Conservation (phyloP, 441 rosid genomes). For the Pelargonium hybrid region DNA sequence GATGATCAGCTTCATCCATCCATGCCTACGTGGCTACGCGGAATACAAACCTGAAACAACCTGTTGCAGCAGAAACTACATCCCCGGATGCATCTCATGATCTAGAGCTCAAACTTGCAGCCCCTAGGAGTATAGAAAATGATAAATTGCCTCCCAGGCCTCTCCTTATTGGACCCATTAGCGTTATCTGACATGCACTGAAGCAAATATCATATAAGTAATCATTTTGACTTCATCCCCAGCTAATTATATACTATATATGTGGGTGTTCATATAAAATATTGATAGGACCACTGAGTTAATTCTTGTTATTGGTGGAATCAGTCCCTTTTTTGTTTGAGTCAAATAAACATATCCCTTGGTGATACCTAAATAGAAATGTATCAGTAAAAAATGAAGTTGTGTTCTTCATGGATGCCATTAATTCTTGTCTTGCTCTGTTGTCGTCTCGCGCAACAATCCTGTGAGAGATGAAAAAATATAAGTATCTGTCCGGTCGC, state of each 20-base stretch:
- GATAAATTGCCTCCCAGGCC: constrained; percentile 20
- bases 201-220: neutral
- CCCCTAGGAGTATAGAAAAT: constrained; percentile 26
- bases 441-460: too few relatives aligned
- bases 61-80: neutral
- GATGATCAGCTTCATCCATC: neutral
- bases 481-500: too few relatives aligned
- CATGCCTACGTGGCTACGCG: neutral
- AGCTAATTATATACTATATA: constrained; percentile 2
- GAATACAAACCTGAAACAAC: neutral
- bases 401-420: too few relatives aligned
- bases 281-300: neutral
- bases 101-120: constrained; percentile 59
- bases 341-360: neutral
- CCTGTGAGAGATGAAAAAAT: too few relatives aligned
- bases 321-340: neutral
- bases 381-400: too few relatives aligned
- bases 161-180: constrained; percentile 28
- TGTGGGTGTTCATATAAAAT: neutral
- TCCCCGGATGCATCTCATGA: constrained; percentile 21
- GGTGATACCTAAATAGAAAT: neutral
- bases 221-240: neutral
- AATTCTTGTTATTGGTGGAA: neutral
- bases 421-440: too few relatives aligned
- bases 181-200: constrained; percentile 27